Percentiles rank a stretch among this genome's conserved stretches.
phyloP scores from a whole-genome alignment of 2,329 filamentous ascomycete species.

The Penicillium expansum region DNA sequence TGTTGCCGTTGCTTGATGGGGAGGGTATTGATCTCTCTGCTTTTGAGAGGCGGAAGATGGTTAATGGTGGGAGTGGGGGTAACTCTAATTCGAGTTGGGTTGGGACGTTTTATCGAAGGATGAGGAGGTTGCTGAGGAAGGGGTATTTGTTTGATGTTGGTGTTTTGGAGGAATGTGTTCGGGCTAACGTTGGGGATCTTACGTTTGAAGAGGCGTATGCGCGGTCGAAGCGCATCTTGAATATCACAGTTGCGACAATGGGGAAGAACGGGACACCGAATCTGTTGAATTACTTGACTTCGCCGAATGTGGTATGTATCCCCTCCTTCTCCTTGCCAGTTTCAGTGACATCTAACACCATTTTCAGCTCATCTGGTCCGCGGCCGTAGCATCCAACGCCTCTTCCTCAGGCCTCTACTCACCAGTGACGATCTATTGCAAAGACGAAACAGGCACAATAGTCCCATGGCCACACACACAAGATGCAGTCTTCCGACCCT shows the following conservation, averaged over 20 bases:
- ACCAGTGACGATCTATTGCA: slow-evolving; percentile 69
- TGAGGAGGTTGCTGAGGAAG: slow-evolving; percentile 67
- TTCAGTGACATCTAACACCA: slow-evolving; percentile 1
- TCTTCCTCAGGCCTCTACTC: slow-evolving; percentile 63
- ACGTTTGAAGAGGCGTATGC: slow-evolving; percentile 93
- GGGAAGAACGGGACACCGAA: slow-evolving; percentile 74
- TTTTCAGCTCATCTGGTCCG: slow-evolving; percentile 58
- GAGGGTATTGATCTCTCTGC: slow-evolving; percentile 79
- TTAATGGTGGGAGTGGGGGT: slow-evolving; percentile 3
- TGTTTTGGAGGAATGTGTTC: slow-evolving; percentile 78
- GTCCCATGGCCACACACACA: slow-evolving; percentile 66
- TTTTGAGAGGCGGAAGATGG: slow-evolving; percentile 55
- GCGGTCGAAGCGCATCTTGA: slow-evolving; percentile 79
- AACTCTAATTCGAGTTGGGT: slow-evolving; percentile 40
- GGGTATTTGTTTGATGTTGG: slow-evolving; percentile 82
- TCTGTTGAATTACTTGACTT: slow-evolving; percentile 86
- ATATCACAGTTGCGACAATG: slow-evolving; percentile 82
- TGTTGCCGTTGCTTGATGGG: slow-evolving; percentile 72
- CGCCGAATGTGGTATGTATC: slow-evolving; percentile 78
- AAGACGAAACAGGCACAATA: slow-evolving; percentile 69
- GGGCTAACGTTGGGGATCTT: slow-evolving; percentile 79
- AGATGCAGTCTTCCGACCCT: slow-evolving; percentile 65
- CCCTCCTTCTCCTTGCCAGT: not conserved
- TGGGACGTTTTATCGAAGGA: slow-evolving; percentile 64
- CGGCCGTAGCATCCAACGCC: slow-evolving; percentile 43